Evolutionary conservation across 2,329 filamentous ascomycete genomes (phyloP).

Genomic region (Scedosporium dehoogii): DNA sequence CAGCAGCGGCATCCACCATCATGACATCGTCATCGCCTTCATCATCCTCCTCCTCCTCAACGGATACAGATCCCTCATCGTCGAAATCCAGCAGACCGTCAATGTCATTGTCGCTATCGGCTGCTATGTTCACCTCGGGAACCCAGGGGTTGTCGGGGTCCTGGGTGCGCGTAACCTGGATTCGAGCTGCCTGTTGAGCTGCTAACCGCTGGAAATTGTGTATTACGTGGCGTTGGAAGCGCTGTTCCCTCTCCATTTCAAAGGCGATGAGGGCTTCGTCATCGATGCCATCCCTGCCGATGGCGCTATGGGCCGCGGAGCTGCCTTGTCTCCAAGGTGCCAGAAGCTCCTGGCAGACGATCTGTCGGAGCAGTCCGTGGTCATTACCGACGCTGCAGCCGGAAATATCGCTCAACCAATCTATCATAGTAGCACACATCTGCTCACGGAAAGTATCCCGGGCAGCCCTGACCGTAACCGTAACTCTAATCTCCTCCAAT

Average conservation of each 20-base stretch:
- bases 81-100: slow-evolving; percentile 22
- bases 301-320: slow-evolving; percentile 64
- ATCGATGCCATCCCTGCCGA: slow-evolving; percentile 70
- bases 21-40: slow-evolving; percentile 47
- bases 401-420: slow-evolving; percentile 90
- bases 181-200: slow-evolving; percentile 13
- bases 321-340: slow-evolving; percentile 83
- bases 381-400: slow-evolving; percentile 80
- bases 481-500: slow-evolving; percentile 92
- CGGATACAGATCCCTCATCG: slow-evolving; percentile 22
- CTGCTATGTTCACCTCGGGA: slow-evolving; percentile 30
- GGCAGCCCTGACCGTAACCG: slow-evolving; percentile 85
- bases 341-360: slow-evolving; percentile 86
- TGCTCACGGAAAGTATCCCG: slow-evolving; percentile 94
- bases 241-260: slow-evolving; percentile 21
- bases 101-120: slow-evolving; percentile 33
- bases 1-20: slow-evolving; percentile 43
- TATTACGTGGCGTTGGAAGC: slow-evolving; percentile 25
- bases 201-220: slow-evolving; percentile 19
- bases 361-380: slow-evolving; percentile 64
- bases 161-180: slow-evolving; percentile 9
- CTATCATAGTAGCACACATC: slow-evolving; percentile 96
- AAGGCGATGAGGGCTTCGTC: slow-evolving; percentile 62
- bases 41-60: slow-evolving; percentile 30
- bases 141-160: slow-evolving; percentile 24